Conservation (phyloP, 352 stramenopile genomes). For the Globisporangium ultimum region DNA sequence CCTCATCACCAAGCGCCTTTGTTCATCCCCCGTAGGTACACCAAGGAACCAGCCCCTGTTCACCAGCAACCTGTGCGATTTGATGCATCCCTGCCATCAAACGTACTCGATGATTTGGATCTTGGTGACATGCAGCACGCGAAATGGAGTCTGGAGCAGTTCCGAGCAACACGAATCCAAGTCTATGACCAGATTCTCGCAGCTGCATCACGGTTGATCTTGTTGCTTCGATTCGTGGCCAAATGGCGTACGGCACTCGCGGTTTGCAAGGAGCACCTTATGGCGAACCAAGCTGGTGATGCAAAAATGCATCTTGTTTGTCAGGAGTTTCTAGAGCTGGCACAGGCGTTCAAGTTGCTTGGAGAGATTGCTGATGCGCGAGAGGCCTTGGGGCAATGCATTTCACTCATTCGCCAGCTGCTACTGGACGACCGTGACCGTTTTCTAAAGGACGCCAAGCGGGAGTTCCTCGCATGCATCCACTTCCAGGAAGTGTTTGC, state of each 20-base stretch:
- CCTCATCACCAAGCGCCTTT: not conserved
- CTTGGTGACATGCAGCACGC: not conserved
- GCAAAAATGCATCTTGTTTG: not conserved
- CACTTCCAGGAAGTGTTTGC: constrained; percentile 19
- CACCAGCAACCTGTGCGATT: not conserved
- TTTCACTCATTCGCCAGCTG: constrained; percentile 1
- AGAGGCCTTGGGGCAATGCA: constrained; percentile 7
- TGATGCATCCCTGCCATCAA: not conserved
- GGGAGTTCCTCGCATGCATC: constrained; percentile 22
- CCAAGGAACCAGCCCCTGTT: not conserved
- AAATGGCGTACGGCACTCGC: not conserved
- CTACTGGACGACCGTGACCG: constrained; percentile 2
- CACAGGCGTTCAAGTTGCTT: constrained; percentile 1
- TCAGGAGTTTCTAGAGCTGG: constrained; percentile 9
- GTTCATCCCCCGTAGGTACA: not conserved
- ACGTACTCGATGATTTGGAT: not conserved
- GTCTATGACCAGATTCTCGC: not conserved
- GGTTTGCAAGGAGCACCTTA: not conserved
- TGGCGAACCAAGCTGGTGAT: not conserved
- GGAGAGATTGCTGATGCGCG: constrained; percentile 7
- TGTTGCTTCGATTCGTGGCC: not conserved
- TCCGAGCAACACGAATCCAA: not conserved
- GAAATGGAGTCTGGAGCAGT: not conserved
- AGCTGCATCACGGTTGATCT: not conserved
- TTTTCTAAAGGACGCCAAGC: constrained; percentile 13